Percentiles rank a stretch among this genome's conserved stretches.
Conservation (phyloP, 2,329 filamentous ascomycete genomes). For the Hypoxylon sp. region DNA sequence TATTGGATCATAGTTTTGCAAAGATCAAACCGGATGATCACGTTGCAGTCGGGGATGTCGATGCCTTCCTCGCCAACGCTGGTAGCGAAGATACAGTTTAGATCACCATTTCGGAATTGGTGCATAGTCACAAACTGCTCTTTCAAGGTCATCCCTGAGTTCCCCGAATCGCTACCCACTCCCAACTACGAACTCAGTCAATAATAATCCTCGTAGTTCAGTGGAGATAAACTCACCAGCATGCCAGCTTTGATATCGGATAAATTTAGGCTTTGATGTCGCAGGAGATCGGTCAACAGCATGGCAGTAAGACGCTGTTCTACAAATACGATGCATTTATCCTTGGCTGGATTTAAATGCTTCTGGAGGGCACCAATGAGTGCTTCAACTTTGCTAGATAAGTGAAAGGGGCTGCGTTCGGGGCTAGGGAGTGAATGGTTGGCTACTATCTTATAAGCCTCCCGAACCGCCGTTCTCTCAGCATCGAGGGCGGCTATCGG, state of each 20-base stretch:
- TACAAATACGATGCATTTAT: conserved; percentile 91
- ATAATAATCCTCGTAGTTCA: conserved; percentile 13
- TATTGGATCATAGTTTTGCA: conserved; percentile 94
- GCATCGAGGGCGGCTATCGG: conserved; percentile 46
- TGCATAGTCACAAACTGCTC: conserved; percentile 81
- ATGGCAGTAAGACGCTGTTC: conserved; percentile 82
- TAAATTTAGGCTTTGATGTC: conserved; percentile 67
- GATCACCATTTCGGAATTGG: conserved; percentile 70
- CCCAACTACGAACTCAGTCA: conserved; percentile 53
- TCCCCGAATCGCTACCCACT: conserved; percentile 63
- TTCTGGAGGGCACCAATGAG: conserved; percentile 73
- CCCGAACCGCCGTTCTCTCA: conserved; percentile 63
- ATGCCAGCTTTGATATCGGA: conserved; percentile 68
- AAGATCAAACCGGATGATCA: conserved; percentile 84
- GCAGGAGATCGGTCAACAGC: conserved; percentile 78
- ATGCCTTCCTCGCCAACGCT: conserved; percentile 78
- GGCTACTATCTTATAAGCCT: conserved; percentile 71
- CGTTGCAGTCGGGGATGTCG: conserved; percentile 77
- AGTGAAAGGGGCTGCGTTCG: conserved; percentile 50
- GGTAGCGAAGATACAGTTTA: conserved; percentile 77
- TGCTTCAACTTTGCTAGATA: conserved; percentile 81
- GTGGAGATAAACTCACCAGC: conserved; percentile 62
- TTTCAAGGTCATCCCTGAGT: conserved; percentile 76
- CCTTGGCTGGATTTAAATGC: conserved; percentile 71
- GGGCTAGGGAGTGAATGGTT: conserved; percentile 62